Conservation (phyloP, 2,329 filamentous ascomycete genomes). For the Fusarium beomiforme region DNA sequence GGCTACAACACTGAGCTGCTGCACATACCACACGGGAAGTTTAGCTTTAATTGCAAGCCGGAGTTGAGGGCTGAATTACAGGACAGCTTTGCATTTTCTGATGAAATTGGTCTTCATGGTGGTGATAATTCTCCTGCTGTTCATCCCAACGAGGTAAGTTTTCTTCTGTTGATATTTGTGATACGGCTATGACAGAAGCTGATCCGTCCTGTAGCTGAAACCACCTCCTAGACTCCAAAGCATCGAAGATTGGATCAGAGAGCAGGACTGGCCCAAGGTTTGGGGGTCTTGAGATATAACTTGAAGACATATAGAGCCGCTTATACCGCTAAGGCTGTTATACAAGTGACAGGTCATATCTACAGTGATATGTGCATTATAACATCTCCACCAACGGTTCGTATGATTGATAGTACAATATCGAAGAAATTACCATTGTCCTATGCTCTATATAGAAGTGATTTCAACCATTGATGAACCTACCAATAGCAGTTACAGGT, state of each 20-base stretch:
- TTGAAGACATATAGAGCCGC: neutral
- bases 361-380: too few relatives aligned
- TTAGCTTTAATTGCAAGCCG: neutral
- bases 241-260: neutral
- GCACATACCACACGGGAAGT: neutral
- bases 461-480: neutral
- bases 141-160: neutral
- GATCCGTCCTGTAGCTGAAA: neutral
- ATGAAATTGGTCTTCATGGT: conserved; percentile 1
- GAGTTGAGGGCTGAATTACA: neutral
- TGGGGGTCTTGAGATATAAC: neutral
- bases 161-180: neutral
- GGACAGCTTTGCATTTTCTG: conserved; percentile 1
- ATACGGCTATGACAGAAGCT: neutral
- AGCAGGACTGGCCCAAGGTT: neutral
- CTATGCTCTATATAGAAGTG: neutral
- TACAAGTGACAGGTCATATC: too few relatives aligned
- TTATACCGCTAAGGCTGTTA: neutral
- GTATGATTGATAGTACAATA: neutral
- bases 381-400: too few relatives aligned
- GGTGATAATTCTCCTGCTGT: neutral
- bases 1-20: neutral
- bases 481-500: neutral
- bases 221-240: neutral
- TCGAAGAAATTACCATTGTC: neutral